Conservation (phyloP, 2,329 filamentous ascomycete species). For the Diaporthe australafricana region DNA sequence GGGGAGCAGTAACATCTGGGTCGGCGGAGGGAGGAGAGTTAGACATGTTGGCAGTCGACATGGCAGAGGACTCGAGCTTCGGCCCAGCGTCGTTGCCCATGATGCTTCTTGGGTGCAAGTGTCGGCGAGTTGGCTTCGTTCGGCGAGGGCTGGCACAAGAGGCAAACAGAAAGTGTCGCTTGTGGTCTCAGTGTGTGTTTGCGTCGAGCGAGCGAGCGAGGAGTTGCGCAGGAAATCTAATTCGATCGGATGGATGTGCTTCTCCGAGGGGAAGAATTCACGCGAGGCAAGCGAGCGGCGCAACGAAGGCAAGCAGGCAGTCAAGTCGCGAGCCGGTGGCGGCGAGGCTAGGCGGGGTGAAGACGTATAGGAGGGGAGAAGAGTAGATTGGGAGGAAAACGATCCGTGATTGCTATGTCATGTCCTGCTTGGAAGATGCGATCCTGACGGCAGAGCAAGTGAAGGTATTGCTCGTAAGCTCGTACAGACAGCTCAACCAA, state of each 20-base stretch:
- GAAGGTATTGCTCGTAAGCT: not conserved
- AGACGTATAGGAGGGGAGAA: not conserved
- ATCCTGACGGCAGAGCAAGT: not conserved
- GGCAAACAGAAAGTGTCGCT: not conserved
- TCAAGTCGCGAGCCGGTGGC: constrained; percentile 18
- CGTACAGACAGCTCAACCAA: constrained; percentile 8
- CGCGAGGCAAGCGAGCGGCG: not conserved
- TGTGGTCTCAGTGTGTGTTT: not conserved
- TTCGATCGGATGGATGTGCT: not conserved
- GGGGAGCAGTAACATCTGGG: constrained; percentile 28
- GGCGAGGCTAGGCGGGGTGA: not conserved
- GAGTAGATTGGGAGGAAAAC: constrained; percentile 7
- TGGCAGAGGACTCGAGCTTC: constrained; percentile 34
- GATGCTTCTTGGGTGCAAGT: not conserved
- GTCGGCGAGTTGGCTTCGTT: not conserved
- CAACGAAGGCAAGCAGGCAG: not conserved
- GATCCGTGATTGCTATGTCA: constrained; percentile 25
- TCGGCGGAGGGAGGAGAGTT: constrained; percentile 33
- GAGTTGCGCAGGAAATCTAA: not conserved
- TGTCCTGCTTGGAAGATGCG: not conserved
- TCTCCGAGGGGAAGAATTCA: not conserved
- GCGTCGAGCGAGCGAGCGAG: not conserved
- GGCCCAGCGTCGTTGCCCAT: constrained; percentile 38
- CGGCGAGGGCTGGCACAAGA: constrained; percentile 2
- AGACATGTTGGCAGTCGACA: constrained; percentile 29